Conservation (phyloP, 2,329 filamentous ascomycete genomes). For the Ceratocystis lukuohia region DNA sequence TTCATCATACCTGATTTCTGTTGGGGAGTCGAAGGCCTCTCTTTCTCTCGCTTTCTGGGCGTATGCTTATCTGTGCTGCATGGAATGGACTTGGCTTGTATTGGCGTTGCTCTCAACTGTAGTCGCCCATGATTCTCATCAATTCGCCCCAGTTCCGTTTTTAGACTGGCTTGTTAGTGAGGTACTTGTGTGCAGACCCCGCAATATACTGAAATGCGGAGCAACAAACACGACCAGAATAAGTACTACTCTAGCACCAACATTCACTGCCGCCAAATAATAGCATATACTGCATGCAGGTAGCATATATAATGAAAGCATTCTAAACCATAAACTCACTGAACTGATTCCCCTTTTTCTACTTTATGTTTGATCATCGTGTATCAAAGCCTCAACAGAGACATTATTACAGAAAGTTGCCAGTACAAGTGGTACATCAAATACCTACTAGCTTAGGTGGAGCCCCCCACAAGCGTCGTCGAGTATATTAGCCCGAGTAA, state of each 20-base stretch:
- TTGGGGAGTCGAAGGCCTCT: constrained; percentile 7
- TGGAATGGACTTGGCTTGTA: too few species aligned
- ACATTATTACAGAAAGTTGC: neutral
- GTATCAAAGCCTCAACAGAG: neutral
- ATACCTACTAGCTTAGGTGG: neutral
- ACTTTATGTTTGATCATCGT: too few species aligned
- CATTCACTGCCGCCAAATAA: neutral
- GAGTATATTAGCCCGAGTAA: neutral
- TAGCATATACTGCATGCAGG: neutral
- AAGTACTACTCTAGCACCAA: neutral
- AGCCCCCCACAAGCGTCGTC: neutral
- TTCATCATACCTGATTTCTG: neutral
- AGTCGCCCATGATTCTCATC: neutral
- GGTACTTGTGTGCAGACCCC: neutral
- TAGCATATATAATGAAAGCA: neutral
- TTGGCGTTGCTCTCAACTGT: too few species aligned
- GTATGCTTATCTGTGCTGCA: too few species aligned
- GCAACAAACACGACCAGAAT: neutral
- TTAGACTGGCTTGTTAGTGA: neutral
- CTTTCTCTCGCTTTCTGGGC: neutral
- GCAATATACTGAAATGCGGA: neutral
- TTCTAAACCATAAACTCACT: too few species aligned
- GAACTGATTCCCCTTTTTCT: too few species aligned
- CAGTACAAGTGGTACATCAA: neutral
- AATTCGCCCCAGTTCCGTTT: neutral